Percentiles rank a stretch among this genome's conserved stretches.
Evolutionary conservation across 2,329 filamentous ascomycete genomes (phyloP).

Genomic region (Keithomyces neogunnii): DNA sequence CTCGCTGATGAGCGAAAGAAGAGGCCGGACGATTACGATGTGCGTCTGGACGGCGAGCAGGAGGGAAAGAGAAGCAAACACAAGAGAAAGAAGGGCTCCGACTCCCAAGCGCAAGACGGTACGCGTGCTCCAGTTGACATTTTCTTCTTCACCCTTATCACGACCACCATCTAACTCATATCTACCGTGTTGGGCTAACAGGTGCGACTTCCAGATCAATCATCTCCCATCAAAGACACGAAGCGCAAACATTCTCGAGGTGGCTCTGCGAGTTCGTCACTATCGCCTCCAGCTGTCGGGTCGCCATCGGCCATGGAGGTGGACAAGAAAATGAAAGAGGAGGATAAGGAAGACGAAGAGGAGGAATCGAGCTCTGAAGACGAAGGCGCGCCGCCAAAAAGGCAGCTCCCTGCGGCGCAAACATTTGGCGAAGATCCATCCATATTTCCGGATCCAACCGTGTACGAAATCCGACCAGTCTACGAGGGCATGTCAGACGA

Average conservation of each 20-base stretch:
- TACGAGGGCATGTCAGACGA: conserved; percentile 70
- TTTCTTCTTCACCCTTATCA: neutral
- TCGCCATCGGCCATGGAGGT: conserved; percentile 50
- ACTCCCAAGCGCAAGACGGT: conserved; percentile 33
- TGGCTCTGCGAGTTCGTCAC: conserved; percentile 50
- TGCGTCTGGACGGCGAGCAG: conserved; percentile 39
- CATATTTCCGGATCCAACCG: conserved; percentile 81
- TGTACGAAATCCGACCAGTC: conserved; percentile 82
- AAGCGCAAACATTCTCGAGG: conserved; percentile 46
- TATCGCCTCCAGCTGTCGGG: conserved; percentile 45
- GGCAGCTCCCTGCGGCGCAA: conserved; percentile 66
- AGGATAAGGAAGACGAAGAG: conserved; percentile 27
- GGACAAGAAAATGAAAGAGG: conserved; percentile 42
- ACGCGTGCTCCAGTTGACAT: neutral
- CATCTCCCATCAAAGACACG: conserved; percentile 43
- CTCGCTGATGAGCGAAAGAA: conserved; percentile 59
- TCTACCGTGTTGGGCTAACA: neutral
- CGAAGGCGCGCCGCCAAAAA: conserved; percentile 50
- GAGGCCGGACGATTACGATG: conserved; percentile 44
- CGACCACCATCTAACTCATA: neutral
- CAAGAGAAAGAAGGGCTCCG: conserved; percentile 70
- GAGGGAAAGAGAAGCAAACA: conserved; percentile 55
- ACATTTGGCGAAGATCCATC: conserved; percentile 90
- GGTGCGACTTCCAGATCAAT: conserved; percentile 32
- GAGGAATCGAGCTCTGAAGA: conserved; percentile 49